Percentiles rank a stretch among this genome's conserved stretches.
These are phyloP conservation scores for Fusarium oligoseptatum DNA, from an alignment of 2,329 filamentous ascomycete species.

Conservation along the genomic window DNA sequence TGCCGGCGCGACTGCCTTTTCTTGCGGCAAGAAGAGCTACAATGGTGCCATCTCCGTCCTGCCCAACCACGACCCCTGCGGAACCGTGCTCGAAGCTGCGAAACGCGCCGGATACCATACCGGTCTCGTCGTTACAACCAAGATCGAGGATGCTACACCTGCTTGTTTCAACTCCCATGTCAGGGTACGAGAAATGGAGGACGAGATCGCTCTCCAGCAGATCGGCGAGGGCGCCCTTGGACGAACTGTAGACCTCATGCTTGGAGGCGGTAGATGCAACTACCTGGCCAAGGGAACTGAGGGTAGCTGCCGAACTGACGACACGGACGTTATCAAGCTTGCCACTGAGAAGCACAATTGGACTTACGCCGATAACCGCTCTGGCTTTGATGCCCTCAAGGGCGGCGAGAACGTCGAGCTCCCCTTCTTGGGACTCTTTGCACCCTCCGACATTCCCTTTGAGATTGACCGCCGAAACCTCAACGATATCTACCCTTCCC, in stretches of 20 bases:
- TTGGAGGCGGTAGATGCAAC: constrained; percentile 93
- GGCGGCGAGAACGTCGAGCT: constrained; percentile 77
- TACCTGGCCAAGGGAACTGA: constrained; percentile 86
- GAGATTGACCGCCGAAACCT: constrained; percentile 90
- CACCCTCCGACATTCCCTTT: constrained; percentile 85
- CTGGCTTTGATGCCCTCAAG: constrained; percentile 81
- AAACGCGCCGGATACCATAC: constrained; percentile 93
- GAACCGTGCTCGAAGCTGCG: constrained; percentile 92
- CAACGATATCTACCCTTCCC: constrained; percentile 84
- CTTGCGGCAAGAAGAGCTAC: constrained; percentile 93
- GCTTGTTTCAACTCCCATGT: constrained; percentile 95
- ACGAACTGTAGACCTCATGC: constrained; percentile 88
- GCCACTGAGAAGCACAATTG: constrained; percentile 84
- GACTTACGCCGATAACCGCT: constrained; percentile 79
- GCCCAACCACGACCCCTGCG: constrained; percentile 87
- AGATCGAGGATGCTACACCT: constrained; percentile 87
- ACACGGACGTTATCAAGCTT: constrained; percentile 78
- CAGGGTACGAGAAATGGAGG: constrained; percentile 82
- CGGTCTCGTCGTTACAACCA: constrained; percentile 93
- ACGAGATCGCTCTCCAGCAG: constrained; percentile 93
- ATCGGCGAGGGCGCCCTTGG: constrained; percentile 89
- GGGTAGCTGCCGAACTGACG: constrained; percentile 86
- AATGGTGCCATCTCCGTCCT: constrained; percentile 95
- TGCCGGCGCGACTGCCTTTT: constrained; percentile 97
- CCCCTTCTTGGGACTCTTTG: constrained; percentile 89